Evolutionary conservation across 176 grass and related monocot genomes (phyloP).

Genomic region (Juncus inflexus): DNA sequence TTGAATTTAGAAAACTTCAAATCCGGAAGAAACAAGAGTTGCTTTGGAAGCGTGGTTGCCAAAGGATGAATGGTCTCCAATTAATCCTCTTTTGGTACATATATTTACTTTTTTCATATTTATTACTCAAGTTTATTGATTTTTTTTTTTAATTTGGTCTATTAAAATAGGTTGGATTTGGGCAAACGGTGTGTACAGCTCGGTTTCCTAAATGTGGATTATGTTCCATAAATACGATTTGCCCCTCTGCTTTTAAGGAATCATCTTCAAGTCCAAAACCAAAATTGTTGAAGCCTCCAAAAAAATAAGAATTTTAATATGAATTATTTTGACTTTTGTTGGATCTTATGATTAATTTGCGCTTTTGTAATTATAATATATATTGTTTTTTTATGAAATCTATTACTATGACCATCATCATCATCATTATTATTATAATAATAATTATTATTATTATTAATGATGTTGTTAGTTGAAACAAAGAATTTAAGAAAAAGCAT

Average conservation of each 20-base stretch:
- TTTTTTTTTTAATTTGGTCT: conserved; percentile 16
- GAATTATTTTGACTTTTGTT: too few species aligned
- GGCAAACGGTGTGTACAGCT: conserved; percentile 84
- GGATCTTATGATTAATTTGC: too few species aligned
- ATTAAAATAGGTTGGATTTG: conserved; percentile 77
- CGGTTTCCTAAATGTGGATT: conserved; percentile 57
- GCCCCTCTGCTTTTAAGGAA: conserved; percentile 86
- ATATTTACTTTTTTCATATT: background rate
- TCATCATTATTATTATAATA: too few species aligned
- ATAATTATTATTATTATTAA: too few species aligned
- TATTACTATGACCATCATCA: too few species aligned
- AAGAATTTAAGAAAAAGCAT: too few species aligned
- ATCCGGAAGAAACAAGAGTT: conserved; percentile 85
- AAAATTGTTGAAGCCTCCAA: conserved; percentile 48
- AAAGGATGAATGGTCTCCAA: conserved; percentile 90
- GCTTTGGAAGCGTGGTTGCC: conserved; percentile 86
- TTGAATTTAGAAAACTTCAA: conserved; percentile 64
- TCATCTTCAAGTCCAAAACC: conserved; percentile 45
- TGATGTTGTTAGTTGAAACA: too few species aligned
- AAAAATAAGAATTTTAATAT: conserved; percentile 21
- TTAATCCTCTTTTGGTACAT: conserved; percentile 83
- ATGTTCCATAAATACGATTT: conserved; percentile 70
- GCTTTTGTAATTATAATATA: too few species aligned
- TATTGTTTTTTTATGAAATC: too few species aligned
- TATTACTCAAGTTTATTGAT: conserved; percentile 10